These are phyloP conservation scores for Gastrolobium villosum DNA, from an alignment of 306 rosid species.

Conservation along the genomic window DNA sequence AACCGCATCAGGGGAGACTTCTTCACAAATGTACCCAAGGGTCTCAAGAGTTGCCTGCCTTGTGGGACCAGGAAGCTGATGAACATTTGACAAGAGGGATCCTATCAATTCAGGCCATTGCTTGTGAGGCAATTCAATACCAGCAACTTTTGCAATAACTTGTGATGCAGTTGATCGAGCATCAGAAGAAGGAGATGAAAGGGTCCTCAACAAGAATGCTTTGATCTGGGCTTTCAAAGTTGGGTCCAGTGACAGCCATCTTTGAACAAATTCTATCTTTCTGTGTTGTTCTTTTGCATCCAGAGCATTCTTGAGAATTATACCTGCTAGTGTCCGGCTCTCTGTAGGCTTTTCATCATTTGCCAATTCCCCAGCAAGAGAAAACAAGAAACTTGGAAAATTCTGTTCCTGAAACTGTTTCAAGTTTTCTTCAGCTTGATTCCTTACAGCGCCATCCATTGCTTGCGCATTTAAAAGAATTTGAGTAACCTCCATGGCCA, in stretches of 20 bases:
- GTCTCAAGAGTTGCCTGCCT: slow-evolving; percentile 94
- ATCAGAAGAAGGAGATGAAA: slow-evolving; percentile 73
- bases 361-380: slow-evolving; percentile 92
- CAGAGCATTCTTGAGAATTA: slow-evolving; percentile 91
- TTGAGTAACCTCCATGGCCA: slow-evolving; percentile 95
- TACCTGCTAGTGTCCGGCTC: slow-evolving; percentile 84
- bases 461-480: slow-evolving; percentile 93
- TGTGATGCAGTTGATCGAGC: slow-evolving; percentile 94
- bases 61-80: slow-evolving; percentile 79
- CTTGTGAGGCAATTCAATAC: slow-evolving; percentile 90
- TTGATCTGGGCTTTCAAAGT: slow-evolving; percentile 77
- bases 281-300: slow-evolving; percentile 95
- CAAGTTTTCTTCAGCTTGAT: slow-evolving; percentile 83
- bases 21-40: slow-evolving; percentile 95
- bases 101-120: slow-evolving; percentile 94
- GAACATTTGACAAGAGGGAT: slow-evolving; percentile 73
- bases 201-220: slow-evolving; percentile 77
- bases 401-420: slow-evolving; percentile 93
- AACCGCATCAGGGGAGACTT: slow-evolving; percentile 79
- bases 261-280: slow-evolving; percentile 80
- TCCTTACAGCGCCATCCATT: slow-evolving; percentile 77
- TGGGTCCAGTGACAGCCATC: slow-evolving; percentile 83
- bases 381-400: slow-evolving; percentile 82
- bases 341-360: slow-evolving; percentile 94
- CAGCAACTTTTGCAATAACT: slow-evolving; percentile 93